phyloP scores from a whole-genome alignment of 2,329 filamentous ascomycete species.

The Botrytis fabae region DNA sequence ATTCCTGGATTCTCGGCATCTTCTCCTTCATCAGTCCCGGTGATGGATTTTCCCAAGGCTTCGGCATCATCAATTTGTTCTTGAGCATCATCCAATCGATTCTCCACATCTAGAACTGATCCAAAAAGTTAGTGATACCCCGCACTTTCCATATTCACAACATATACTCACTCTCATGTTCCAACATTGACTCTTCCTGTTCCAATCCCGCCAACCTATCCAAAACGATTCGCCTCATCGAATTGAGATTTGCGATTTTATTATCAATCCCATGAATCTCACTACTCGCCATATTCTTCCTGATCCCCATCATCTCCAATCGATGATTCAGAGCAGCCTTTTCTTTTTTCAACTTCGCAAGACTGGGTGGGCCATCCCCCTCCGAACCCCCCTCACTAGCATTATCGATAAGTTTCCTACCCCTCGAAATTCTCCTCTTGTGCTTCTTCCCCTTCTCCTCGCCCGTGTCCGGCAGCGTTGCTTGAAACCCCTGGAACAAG shows the following conservation, averaged over 20 bases:
- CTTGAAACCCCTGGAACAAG: constrained; percentile 94
- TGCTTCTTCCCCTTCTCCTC: constrained; percentile 68
- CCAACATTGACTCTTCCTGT: constrained; percentile 84
- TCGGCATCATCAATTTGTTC: constrained; percentile 59
- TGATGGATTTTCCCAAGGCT: constrained; percentile 53
- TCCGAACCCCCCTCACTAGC: constrained; percentile 43
- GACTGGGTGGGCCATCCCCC: constrained; percentile 59
- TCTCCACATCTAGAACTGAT: constrained; percentile 62
- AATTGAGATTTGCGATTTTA: constrained; percentile 90
- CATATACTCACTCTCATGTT: constrained; percentile 73
- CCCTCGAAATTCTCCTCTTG: constrained; percentile 68
- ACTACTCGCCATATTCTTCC: constrained; percentile 96
- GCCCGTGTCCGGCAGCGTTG: constrained; percentile 71
- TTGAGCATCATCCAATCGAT: constrained; percentile 61
- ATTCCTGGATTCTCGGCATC: constrained; percentile 46
- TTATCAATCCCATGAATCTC: constrained; percentile 97
- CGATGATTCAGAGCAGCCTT: constrained; percentile 78
- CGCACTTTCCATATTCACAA: neutral
- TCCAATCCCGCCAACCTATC: constrained; percentile 84
- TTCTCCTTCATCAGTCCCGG: constrained; percentile 54
- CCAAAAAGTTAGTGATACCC: constrained; percentile 25
- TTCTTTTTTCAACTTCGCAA: constrained; percentile 76
- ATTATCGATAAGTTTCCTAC: constrained; percentile 72
- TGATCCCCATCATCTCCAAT: constrained; percentile 84
- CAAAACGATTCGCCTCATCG: constrained; percentile 88